Conservation (phyloP, 257 asterid genomes). For the Fraxinus excelsior region DNA sequence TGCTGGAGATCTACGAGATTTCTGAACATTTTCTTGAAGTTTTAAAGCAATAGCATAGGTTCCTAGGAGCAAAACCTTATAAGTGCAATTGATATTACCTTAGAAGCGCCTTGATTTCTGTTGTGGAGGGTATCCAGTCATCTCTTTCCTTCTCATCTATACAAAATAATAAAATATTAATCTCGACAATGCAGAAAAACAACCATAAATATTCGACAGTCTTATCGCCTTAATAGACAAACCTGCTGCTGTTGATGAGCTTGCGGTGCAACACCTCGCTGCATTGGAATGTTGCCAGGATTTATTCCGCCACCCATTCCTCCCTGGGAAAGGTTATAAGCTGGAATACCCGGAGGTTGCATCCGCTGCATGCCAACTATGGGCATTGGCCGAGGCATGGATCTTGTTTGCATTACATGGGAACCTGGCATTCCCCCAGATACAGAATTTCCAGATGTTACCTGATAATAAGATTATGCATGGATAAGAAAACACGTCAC, state of each 20-base stretch:
- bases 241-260: slow-evolving; percentile 96
- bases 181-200: slow-evolving; percentile 23
- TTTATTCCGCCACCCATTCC: slow-evolving; percentile 83
- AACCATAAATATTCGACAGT: slow-evolving; percentile 10
- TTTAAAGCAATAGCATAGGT: no score
- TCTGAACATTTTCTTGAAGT: slow-evolving; percentile 11
- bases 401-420: slow-evolving; percentile 77
- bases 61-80: slow-evolving; percentile 5
- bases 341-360: slow-evolving; percentile 81
- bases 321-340: slow-evolving; percentile 82
- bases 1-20: slow-evolving; percentile 1
- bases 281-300: slow-evolving; percentile 83
- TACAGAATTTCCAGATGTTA: slow-evolving; percentile 64
- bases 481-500: slow-evolving; percentile 17
- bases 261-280: slow-evolving; percentile 82
- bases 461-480: slow-evolving; percentile 42
- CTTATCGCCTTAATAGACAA: slow-evolving; percentile 22
- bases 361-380: slow-evolving; percentile 82
- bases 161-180: slow-evolving; percentile 19
- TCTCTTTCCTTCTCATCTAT: slow-evolving; percentile 92
- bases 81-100: slow-evolving; percentile 42
- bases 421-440: slow-evolving; percentile 73
- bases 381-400: slow-evolving; percentile 79
- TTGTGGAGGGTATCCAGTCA: slow-evolving; percentile 95
- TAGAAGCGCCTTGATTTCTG: slow-evolving; percentile 89